Base-by-base conservation (phyloP, 208 protist species). In the Crithidia fasciculata region DNA sequence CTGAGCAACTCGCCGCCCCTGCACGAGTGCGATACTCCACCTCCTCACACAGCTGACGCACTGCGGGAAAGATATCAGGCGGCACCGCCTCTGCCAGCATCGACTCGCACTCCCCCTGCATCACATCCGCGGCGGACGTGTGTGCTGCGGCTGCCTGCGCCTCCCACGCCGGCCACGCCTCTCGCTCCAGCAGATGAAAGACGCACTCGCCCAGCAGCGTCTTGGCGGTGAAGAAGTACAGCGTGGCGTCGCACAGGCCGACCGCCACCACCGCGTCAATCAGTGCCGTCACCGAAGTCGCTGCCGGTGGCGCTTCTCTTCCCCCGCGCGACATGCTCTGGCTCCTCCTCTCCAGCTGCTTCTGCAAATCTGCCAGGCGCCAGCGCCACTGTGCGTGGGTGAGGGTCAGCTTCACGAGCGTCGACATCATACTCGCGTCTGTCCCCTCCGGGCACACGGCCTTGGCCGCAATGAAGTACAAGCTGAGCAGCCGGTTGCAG, bases 251-350 rank as follows among this genome's bases (percentile, higher is more conserved):
- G 65, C 88, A 95, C 49, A 96, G 80, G 16, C 82, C 83, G 53
- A 96, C 83, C 6, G 89, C 88, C 3, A 87, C 86, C 7, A 93
- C 62, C 8, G 90, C 92, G 78, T 96, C 92, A 41, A 96, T 81
- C 13, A 96, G 76, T 4, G 78, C 78, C 9, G 92, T 93, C 10
- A 37, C 54, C 44, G 44, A 59, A 12, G 53, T 44, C 28, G 13
- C 8, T 19, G 39, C 18, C 5, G 62, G n/a, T 19, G 39, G 8
- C 8, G 40, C 8, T 8, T 44, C 19, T n/a, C 36, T 18, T 19
- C 6, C 56, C 39, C 19, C n/a, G 49, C 49, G 12, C 43, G 45
- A n/a, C 19, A 6, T 16, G 18, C 57, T 5, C 15, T 9, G 36
- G n/a, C 19, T 13, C 64, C 28, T 28, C 0, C 28, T 28, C 28